A percentile compares a stretch with the other conserved stretches of the same genome.
Conservation (phyloP, 106 monocot genomes). For the Dendrobium catenatum region DNA sequence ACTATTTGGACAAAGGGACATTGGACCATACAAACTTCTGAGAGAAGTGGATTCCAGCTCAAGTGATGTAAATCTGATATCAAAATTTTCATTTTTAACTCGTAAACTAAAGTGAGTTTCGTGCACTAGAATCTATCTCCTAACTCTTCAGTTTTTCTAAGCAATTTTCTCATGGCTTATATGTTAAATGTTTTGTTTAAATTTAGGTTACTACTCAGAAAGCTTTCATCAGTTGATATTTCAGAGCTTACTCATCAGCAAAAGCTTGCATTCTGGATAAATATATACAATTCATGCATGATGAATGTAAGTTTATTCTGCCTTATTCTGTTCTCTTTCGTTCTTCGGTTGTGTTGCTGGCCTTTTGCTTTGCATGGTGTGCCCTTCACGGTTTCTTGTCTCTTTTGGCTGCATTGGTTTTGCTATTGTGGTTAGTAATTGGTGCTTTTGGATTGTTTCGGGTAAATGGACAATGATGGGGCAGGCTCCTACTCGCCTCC, state of each 20-base stretch:
- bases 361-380: too few relatives aligned
- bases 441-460: too few relatives aligned
- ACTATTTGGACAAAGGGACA: constrained; percentile 62
- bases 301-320: constrained; percentile 71
- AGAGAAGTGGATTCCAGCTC: neutral
- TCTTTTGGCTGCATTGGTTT: too few relatives aligned
- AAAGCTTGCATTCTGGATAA: constrained; percentile 98
- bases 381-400: too few relatives aligned
- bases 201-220: constrained; percentile 53
- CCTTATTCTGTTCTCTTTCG: neutral
- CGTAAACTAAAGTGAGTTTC: constrained; percentile 10
- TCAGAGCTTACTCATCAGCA: constrained; percentile 63
- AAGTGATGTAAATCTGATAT: neutral
- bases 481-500: too few relatives aligned
- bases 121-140: neutral
- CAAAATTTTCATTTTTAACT: neutral
- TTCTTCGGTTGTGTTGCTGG: too few relatives aligned
- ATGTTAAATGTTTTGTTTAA: constrained; percentile 4
- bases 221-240: constrained; percentile 61
- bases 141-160: neutral
- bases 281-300: constrained; percentile 96
- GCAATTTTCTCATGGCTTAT: neutral
- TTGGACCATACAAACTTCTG: constrained; percentile 7
- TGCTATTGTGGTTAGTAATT: too few relatives aligned
- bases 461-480: too few relatives aligned